These are phyloP conservation scores for Pleurotus platypus DNA, from an alignment of 768 basidiomycete genomes.

Conservation along the genomic window DNA sequence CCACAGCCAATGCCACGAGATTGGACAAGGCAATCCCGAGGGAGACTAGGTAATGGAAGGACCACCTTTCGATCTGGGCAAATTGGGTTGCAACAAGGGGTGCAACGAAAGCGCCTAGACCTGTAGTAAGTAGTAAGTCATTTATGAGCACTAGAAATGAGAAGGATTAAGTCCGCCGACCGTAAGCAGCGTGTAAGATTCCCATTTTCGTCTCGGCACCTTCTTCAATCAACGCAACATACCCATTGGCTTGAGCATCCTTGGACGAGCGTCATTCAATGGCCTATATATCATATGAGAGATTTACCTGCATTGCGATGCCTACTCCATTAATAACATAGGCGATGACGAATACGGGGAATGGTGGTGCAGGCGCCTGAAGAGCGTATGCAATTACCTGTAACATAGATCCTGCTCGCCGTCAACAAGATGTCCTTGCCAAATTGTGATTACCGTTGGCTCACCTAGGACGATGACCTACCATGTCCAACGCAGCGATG, in stretches of 20 bases:
- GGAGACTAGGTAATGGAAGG: constrained; percentile 51
- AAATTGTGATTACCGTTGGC: neutral
- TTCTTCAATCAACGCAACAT: constrained; percentile 53
- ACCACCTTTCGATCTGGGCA: constrained; percentile 62
- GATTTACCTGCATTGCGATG: constrained; percentile 38
- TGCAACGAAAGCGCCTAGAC: constrained; percentile 60
- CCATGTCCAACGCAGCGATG: neutral
- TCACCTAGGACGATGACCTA: constrained; percentile 18
- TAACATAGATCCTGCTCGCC: constrained; percentile 39
- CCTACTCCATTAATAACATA: constrained; percentile 40
- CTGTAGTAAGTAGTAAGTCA: constrained; percentile 24
- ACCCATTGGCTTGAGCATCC: constrained; percentile 75
- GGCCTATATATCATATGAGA: neutral
- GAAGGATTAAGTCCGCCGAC: constrained; percentile 20
- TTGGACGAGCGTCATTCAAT: neutral
- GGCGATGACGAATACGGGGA: constrained; percentile 55
- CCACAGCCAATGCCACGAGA: constrained; percentile 40
- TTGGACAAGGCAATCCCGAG: constrained; percentile 43
- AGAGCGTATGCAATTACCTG: constrained; percentile 55
- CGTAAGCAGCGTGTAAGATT: constrained; percentile 62
- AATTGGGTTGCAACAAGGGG: constrained; percentile 86
- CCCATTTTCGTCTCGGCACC: constrained; percentile 66
- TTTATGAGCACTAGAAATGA: neutral
- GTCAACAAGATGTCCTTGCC: neutral
- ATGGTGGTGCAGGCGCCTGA: constrained; percentile 55